phyloP scores from a whole-genome alignment of 2,329 filamentous ascomycete genomes.

The Cordyceps tenuipes region DNA sequence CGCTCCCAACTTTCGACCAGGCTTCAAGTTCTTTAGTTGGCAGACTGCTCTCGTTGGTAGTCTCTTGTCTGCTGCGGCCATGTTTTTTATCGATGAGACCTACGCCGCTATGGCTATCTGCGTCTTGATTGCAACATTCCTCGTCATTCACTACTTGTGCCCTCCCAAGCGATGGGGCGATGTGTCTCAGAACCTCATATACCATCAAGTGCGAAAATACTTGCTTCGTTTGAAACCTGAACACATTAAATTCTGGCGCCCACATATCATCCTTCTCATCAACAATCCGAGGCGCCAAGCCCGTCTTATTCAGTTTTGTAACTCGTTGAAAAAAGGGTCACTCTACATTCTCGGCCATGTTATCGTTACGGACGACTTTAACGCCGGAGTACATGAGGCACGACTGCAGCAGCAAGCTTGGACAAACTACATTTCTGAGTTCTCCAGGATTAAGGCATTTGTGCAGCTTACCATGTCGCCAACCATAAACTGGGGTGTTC shows the following conservation, averaged over 20 bases:
- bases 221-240: constrained; percentile 74
- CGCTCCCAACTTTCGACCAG: constrained; percentile 80
- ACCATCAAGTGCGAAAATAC: constrained; percentile 79
- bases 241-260: constrained; percentile 90
- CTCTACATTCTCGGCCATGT: constrained; percentile 82
- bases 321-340: constrained; percentile 80
- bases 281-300: constrained; percentile 77
- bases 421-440: constrained; percentile 77
- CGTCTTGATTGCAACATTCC: constrained; percentile 66
- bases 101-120: constrained; percentile 70
- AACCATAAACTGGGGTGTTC: constrained; percentile 72
- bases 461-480: constrained; percentile 81
- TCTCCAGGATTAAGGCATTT: constrained; percentile 79
- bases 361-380: constrained; percentile 78
- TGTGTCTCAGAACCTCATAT: constrained; percentile 82
- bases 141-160: constrained; percentile 77
- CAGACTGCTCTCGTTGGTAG: constrained; percentile 69
- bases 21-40: constrained; percentile 85
- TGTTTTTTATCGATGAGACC: constrained; percentile 84
- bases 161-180: constrained; percentile 87
- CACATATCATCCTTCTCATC: constrained; percentile 76
- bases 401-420: constrained; percentile 72
- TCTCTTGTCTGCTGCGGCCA: constrained; percentile 66
- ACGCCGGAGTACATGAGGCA: constrained; percentile 68
- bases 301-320: constrained; percentile 82